A percentile compares a stretch with the other conserved stretches of the same genome.
phyloP scores from a whole-genome alignment of 306 rosid genomes.

The Fragaria iinumae region DNA sequence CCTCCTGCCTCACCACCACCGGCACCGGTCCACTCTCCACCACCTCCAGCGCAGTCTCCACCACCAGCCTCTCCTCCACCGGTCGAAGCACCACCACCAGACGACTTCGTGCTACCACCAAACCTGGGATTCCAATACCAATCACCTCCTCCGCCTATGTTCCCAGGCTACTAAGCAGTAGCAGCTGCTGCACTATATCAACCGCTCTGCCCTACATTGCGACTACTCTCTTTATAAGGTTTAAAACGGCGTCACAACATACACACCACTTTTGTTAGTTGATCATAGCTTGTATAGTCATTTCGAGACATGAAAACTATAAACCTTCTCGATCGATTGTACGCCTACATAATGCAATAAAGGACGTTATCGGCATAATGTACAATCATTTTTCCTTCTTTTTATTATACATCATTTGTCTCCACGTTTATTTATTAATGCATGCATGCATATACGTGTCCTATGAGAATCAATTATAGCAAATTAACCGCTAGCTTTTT shows the following conservation, averaged over 20 bases:
- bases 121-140: conserved; percentile 31
- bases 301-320: conserved; percentile 10
- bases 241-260: conserved; percentile 18
- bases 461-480: no score
- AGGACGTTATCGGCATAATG: conserved; percentile 14
- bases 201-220: background rate
- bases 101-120: conserved; percentile 28
- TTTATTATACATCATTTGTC: background rate
- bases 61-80: conserved; percentile 20
- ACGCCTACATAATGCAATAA: conserved; percentile 25
- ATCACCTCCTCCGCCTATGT: conserved; percentile 39
- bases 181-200: conserved; percentile 4
- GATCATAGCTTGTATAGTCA: conserved; percentile 20
- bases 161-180: conserved; percentile 31
- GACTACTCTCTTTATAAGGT: conserved; percentile 19
- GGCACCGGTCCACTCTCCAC: conserved; percentile 18
- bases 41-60: conserved; percentile 9
- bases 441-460: background rate
- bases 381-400: background rate
- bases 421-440: background rate
- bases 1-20: background rate
- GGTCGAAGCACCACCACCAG: conserved; percentile 17
- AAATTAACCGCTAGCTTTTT: no score
- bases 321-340: conserved; percentile 18
- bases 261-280: conserved; percentile 35